These are phyloP conservation scores for Globisporangium solare DNA, from an alignment of 352 stramenopile species.

Conservation along the genomic window DNA sequence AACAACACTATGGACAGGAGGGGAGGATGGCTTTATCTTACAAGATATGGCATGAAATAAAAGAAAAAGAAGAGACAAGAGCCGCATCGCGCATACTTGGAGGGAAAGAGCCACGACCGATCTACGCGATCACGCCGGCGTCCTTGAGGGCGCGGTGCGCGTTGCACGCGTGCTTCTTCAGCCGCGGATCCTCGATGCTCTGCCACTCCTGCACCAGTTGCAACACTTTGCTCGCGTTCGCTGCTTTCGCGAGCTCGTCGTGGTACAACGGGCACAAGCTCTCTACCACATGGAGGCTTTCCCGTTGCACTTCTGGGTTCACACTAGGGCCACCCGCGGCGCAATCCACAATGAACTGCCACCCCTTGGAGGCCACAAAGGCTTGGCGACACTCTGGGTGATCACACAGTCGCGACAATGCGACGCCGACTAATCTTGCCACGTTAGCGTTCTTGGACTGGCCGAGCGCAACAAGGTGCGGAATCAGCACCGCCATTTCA, in stretches of 20 bases:
- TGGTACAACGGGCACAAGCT: constrained; percentile 80
- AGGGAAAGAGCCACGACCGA: constrained; percentile 6
- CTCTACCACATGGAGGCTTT: constrained; percentile 85
- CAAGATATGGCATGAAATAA: constrained; percentile 25
- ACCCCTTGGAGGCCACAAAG: constrained; percentile 76
- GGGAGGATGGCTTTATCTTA: constrained; percentile 27
- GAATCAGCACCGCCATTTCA: constrained; percentile 62
- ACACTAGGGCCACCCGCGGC: constrained; percentile 57
- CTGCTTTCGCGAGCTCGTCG: constrained; percentile 69
- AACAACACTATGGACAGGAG: constrained; percentile 10
- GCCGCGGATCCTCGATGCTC: constrained; percentile 74
- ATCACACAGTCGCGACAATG: constrained; percentile 75
- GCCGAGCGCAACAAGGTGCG: constrained; percentile 57
- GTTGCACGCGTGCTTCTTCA: constrained; percentile 85
- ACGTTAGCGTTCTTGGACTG: constrained; percentile 63
- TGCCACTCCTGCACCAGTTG: constrained; percentile 72
- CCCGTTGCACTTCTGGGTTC: constrained; percentile 70
- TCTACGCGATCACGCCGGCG: constrained; percentile 69
- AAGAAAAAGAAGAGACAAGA: constrained; percentile 2
- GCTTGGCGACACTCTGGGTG: constrained; percentile 79
- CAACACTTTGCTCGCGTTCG: constrained; percentile 52
- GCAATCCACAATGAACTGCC: constrained; percentile 81
- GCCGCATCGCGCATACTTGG: constrained; percentile 11
- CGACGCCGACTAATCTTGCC: constrained; percentile 58
- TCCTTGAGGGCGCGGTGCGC: constrained; percentile 72